Evolutionary conservation across 164 flowering plant genomes (phyloP), one percentile per base, ranked within the genome.

Genomic region (Tinospora cordifolia): DNA sequence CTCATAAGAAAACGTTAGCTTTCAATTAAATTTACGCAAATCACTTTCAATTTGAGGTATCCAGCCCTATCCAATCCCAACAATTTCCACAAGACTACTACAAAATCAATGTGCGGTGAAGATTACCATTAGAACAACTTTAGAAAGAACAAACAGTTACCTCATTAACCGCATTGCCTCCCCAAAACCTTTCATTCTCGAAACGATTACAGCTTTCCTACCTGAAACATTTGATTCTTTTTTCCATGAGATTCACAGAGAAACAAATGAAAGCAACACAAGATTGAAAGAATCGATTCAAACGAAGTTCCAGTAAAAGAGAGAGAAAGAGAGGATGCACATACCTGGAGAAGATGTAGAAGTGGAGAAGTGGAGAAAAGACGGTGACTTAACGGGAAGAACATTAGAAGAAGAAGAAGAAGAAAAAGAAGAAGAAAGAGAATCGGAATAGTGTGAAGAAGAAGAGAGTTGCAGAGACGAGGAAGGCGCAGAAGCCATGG

Each of bases 131-230:
- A 30, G 39, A 57, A 17, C 47, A 67, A 5, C 25, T 10, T 10
- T 17, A 24, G 0, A 7, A 19, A 6, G 58, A 14, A 73, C 7
- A 36, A 47, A 22, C n/a, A 44, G 38, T 3, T 77, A 92, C 95
- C 90, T 92, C 72, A 71, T 79, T 38, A 90, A 85, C 75, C 85
- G 83, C 79, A 90, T 81, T 47, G 93, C 90, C 78, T 90, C 98
- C 79, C 87, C 92, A 67, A 93, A 78, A 9, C 92, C 92, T 0
- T 84, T 7, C 77, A 69, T 89, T 83, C 77, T 89, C 0, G 88
- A 59, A 72, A 71, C 26, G 70, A 90, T 72, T 13, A 76, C 71
- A 9, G 79, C 60, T 38, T 71, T 70, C 51, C 73, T 79, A 7
- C 44, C 67, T 39, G 38, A 26, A 65, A n/a, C n/a, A n/a, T n/a